Percentiles rank a stretch among this genome's conserved stretches.
These are phyloP conservation scores for Daedaleopsis sinensis DNA, from an alignment of 768 basidiomycete genomes.

Conservation along the genomic window DNA sequence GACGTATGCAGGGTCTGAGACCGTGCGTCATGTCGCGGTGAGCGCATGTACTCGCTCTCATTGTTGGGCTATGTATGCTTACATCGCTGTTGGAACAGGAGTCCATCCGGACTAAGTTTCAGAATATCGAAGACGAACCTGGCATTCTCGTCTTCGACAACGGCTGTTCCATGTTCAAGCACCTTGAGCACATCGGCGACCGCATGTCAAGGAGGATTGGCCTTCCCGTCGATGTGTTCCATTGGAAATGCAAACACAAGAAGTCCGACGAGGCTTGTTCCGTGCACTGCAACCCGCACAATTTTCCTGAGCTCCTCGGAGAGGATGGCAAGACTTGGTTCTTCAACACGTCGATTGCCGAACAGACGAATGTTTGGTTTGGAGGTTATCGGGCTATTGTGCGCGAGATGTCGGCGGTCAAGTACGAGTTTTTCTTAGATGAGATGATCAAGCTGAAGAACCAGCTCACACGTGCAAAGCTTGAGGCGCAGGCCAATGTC, in stretches of 20 bases:
- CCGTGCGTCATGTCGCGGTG: constrained; percentile 17
- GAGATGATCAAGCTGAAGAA: constrained; percentile 29
- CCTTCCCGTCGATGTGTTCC: constrained; percentile 40
- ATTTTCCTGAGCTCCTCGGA: constrained; percentile 26
- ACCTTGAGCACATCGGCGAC: too few relatives aligned
- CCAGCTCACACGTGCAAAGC: neutral
- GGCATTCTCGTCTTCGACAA: neutral
- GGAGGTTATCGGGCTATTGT: constrained; percentile 34
- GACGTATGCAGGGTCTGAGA: constrained; percentile 31
- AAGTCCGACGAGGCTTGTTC: constrained; percentile 30
- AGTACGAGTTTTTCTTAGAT: constrained; percentile 36
- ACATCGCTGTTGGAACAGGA: too few relatives aligned
- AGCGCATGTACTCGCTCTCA: too few relatives aligned
- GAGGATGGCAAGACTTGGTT: constrained; percentile 21
- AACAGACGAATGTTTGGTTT: constrained; percentile 41
- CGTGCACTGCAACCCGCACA: constrained; percentile 32
- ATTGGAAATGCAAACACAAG: constrained; percentile 41
- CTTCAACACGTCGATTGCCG: constrained; percentile 40
- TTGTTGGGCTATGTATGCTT: too few relatives aligned
- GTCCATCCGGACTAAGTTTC: too few relatives aligned
- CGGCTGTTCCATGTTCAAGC: constrained; percentile 24
- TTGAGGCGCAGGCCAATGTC: too few relatives aligned
- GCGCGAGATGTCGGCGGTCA: constrained; percentile 28
- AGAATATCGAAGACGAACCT: too few relatives aligned
- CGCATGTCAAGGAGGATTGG: too few relatives aligned